Evolutionary conservation across 768 basidiomycete genomes (phyloP), one percentile per base, ranked within the genome.

Genomic region (Pholiota microspora): DNA sequence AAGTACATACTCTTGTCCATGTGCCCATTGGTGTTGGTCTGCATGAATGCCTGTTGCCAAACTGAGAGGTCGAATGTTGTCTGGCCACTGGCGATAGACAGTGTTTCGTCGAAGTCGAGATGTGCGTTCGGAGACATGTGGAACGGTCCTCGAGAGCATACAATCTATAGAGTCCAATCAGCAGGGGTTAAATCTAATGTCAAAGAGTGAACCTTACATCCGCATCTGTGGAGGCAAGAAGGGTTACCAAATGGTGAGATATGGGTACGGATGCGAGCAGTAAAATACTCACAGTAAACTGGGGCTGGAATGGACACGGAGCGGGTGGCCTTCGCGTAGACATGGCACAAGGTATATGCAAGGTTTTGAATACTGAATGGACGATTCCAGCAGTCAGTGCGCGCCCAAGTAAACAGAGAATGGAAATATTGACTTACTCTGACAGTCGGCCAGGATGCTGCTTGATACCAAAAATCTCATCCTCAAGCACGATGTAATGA

Each of bases 231-330:
- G 13, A 24, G n/a, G 10, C 10, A 44, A 4, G 23, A 52, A 24
- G 31, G 4, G 12, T n/a, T n/a, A n/a, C 18, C 10, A 51, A 36
- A 24, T n/a, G 9, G 16, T 9, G 7, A 46, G 21, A 7, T 53
- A 8, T 34, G 27, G 15, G 5, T 8, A 7, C 18, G 45, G 25
- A 54, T 25, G 13, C 3, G 15, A 12, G 3, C 28, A 24, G 7
- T 15, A 21, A 3, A 15, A 51, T 6, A 63, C 69, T 61, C 34
- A 70, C 69, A 70, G 27, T 70, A 70, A 0, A 70, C 67, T 4
- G 69, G 69, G 1, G 69, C 64, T 0, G 69, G 69, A 24, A 70
- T 70, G 0, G 69, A 70, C 0, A 70, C 69, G 2, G 66, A 66
- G 10, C 69, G 64, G 1, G 69, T 70, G 0, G 69, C 69, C 51